Base-by-base conservation (phyloP, 305 asterid genomes). In the Rubia occidens region DNA sequence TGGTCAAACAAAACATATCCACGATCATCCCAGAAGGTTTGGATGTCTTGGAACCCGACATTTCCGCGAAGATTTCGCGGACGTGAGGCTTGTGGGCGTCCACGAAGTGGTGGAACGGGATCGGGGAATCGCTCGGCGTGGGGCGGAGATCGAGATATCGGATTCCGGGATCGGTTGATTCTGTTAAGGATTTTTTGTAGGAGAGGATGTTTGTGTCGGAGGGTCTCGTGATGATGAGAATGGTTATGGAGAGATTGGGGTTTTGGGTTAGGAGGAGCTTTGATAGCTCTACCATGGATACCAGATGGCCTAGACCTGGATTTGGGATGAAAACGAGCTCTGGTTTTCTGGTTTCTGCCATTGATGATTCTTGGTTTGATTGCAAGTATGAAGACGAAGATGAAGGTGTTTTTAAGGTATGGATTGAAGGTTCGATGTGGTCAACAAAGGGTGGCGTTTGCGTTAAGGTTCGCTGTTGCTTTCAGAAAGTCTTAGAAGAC, bases 71-170 rank as follows among this genome's bases (percentile, higher is more conserved):
- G 2, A 35, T 35, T 18, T 67, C 69, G 13, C 77, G 51, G 2
- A 67, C 72, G 7, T 58, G 66, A 14, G 77, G 3, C 26, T 73
- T 73, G 15, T 67, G 61, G 5, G 7, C 61, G 5, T 67, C 72
- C 3, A 73, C 32, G 1, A 67, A 37, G 24, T n/a, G 26, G 39
- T 5, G 29, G 56, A 51, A 37, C 3, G 62, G 53, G 42, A 32
- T 47, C 13, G 40, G 75, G 6, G 60, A 4, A 60, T 51, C 29
- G 21, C 24, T 47, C 26, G 7, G 29, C 3, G 37, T 47, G 2
- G 18, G 67, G 17, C 15, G 49, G 15, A 63, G 67, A 63, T 63
- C 67, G 5, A 63, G 14, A 21, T 63, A 63, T 24, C 11, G n/a
- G 20, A 63, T 17, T 17, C 44, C 14, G 20, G 75, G 35, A 71